Evolutionary conservation across 2,329 filamentous ascomycete genomes (phyloP), one percentile per base, ranked within the genome.

Genomic region (Calcarisporium arbuscula): DNA sequence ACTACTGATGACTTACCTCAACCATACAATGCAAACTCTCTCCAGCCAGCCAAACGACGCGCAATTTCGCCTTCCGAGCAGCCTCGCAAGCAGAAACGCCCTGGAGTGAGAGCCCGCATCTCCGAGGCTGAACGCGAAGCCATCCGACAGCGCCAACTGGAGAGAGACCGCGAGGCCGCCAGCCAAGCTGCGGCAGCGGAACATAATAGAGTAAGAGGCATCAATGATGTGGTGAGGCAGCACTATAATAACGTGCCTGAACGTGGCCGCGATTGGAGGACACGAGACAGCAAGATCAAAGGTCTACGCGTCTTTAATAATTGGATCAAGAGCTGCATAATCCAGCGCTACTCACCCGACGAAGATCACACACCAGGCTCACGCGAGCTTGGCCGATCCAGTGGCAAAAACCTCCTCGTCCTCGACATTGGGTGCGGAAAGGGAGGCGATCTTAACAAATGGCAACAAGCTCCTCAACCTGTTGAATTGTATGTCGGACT

Each of bases 231-330:
- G 7, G 92, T 96, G 31, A 78, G 82, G 32, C 82, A 94, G 46
- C 90, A 95, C 61, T 98, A 98, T 71, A 98, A 98, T 61, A 82
- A 85, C 23, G 90, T 96, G 0, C 90, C 90, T 1, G 85, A 98
- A 65, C 78, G 89, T 19, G 92, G 92, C 10, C 79, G 90, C 35
- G 88, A 95, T 52, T 98, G 92, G 90, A 79, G 92, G 32, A 87
- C 84, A 56, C 94, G 87, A 6, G 88, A 94, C 52, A 94, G 85
- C 59, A 83, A 85, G 51, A 98, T 98, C 67, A 95, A 94, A 64
- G 92, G 92, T 1, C 67, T 98, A 34, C 79, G 92, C 34, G 86
- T 84, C 47, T 92, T 95, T 69, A 98, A 98, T 66, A 98, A 98
- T 61, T 98, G 92, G 92, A 77, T 98, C 63, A 98, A 98, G 70